Evolutionary conservation across 495 filamentous ascomycete genomes (phyloP).

Genomic region (Bryoglossum gracile): DNA sequence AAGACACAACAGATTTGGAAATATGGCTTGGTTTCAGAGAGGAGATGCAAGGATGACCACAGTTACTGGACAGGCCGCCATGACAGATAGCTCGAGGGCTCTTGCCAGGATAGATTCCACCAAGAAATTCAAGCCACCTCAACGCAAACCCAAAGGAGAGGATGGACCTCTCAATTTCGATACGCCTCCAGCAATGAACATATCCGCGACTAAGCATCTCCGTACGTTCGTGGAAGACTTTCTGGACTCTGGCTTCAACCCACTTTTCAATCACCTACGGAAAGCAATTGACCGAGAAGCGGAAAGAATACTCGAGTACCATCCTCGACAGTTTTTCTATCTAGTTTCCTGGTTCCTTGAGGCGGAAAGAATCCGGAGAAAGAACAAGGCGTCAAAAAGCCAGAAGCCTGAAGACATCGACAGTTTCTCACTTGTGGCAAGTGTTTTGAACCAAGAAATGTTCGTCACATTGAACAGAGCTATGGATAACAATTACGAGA

Average conservation of each 20-base stretch:
- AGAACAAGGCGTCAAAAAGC: constrained; percentile 38
- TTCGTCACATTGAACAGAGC: constrained; percentile 79
- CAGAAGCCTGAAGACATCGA: constrained; percentile 54
- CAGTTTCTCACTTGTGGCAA: constrained; percentile 78
- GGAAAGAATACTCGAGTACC: constrained; percentile 66
- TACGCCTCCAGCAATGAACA: constrained; percentile 57
- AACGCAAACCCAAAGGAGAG: constrained; percentile 53
- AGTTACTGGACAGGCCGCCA: constrained; percentile 77
- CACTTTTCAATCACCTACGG: constrained; percentile 77
- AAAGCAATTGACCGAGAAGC: constrained; percentile 88
- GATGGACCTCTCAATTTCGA: constrained; percentile 69
- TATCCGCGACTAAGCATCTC: constrained; percentile 61
- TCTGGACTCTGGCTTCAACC: constrained; percentile 92
- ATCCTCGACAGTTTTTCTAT: constrained; percentile 83
- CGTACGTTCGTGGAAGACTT: constrained; percentile 87
- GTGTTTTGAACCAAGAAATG: constrained; percentile 85
- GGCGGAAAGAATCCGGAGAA: constrained; percentile 73
- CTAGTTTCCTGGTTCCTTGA: constrained; percentile 90
- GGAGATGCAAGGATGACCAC: constrained; percentile 74
- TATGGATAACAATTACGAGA: constrained; percentile 70
- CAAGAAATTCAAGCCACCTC: constrained; percentile 85
- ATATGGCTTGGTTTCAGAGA: constrained; percentile 94
- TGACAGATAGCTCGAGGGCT: constrained; percentile 33
- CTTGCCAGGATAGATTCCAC: constrained; percentile 84
- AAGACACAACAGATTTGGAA: constrained; percentile 89